Evolutionary conservation across 2,329 filamentous ascomycete species (phyloP), one percentile per base, ranked within the genome.

Genomic region (Colletotrichum tamarilloi): DNA sequence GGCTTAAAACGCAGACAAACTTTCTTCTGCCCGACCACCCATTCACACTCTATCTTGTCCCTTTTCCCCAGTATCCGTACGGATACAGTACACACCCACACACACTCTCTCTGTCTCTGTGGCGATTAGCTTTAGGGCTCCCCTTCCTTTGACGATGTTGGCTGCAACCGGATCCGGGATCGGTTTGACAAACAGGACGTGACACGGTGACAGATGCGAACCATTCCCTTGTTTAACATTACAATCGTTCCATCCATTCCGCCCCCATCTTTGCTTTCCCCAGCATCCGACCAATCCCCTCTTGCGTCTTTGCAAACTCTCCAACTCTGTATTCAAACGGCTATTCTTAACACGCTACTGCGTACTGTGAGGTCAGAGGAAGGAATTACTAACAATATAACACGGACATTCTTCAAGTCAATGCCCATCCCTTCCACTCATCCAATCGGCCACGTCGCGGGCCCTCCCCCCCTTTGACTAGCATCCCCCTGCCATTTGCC

Each of bases 371-470:
- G 38, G 16, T 42, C 38, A 42, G 32, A 64, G 22, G 49, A 52
- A 35, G 38, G 38, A 22, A n/a, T 19, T 49, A 35, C 38, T 42
- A 22, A 22, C 42, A 49, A n/a, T 22, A 22, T 19, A 59, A 59
- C 55, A 59, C 59, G 59, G 53, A 57, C 60, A 49, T 16, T 30
- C 67, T 32, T 55, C 22, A 58, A 12, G 46, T 46, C n/a, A 56
- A 60, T 42, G 28, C 49, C 53, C 67, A 32, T 35, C 57, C 59
- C 35, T 26, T 49, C 38, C 14, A 19, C 38, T 42, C 35, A 49
- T 56, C 66, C 67, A 70, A 70, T 73, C 70, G 35, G 67, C 46
- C 66, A 65, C 53, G 57, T 64, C 70, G 42, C 42, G 46, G 59
- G 32, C 26, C 24, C 26, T 22, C 42, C 60, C 42, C 52, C 46